Evolutionary conservation across 2,329 filamentous ascomycete genomes (phyloP).

Genomic region (Neocucurbitaria cava): DNA sequence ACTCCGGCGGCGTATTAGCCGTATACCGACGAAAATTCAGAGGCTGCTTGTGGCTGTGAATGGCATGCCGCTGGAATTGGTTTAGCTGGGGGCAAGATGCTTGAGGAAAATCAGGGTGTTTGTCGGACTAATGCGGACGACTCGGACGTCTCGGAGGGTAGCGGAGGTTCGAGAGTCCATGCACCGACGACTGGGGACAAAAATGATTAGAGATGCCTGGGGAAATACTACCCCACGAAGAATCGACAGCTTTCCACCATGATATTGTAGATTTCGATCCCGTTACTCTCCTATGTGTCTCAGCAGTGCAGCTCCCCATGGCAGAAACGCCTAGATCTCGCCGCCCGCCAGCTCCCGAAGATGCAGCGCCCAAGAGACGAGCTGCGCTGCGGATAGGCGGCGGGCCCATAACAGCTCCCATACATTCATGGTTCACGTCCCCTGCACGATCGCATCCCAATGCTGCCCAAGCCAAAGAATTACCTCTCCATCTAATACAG

Average conservation of each 20-base stretch:
- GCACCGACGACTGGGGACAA: neutral
- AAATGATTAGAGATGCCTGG: neutral
- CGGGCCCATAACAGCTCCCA: constrained; percentile 37
- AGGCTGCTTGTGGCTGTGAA: neutral
- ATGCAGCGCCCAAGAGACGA: constrained; percentile 7
- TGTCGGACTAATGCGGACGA: constrained; percentile 34
- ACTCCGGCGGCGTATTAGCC: too few species aligned
- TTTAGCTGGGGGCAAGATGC: neutral
- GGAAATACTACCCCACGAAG: neutral
- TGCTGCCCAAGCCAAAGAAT: constrained; percentile 42
- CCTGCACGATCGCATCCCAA: constrained; percentile 41
- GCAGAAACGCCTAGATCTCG: constrained; percentile 17
- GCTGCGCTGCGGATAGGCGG: neutral
- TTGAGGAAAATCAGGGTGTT: constrained; percentile 5
- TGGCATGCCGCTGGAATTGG: neutral
- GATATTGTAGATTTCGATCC: neutral
- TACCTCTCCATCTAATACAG: constrained; percentile 66
- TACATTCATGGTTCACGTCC: constrained; percentile 42
- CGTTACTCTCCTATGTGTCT: constrained; percentile 4
- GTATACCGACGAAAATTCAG: neutral
- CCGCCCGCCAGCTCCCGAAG: constrained; percentile 16
- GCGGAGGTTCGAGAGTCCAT: neutral
- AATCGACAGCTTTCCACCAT: neutral
- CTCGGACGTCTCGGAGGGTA: constrained; percentile 11
- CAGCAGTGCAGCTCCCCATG: constrained; percentile 24